A percentile compares a stretch with the other conserved stretches of the same genome.
These are phyloP conservation scores for Dalbergia oliveri DNA, from an alignment of 306 rosid genomes.

Conservation along the genomic window DNA sequence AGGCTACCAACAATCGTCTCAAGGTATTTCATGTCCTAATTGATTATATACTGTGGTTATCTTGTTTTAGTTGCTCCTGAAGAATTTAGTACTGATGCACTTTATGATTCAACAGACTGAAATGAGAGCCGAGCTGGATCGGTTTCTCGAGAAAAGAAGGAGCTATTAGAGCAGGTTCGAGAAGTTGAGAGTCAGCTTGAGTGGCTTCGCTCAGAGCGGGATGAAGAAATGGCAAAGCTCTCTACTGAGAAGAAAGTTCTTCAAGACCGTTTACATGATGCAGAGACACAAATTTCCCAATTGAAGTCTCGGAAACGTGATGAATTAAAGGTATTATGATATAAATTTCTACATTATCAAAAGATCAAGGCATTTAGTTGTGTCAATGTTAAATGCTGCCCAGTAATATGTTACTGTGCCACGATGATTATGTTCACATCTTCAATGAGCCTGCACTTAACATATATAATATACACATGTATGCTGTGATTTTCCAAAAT, in stretches of 20 bases:
- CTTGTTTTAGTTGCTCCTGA: constrained; percentile 50
- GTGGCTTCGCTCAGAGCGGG: constrained; percentile 97
- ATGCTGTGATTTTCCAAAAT: no score
- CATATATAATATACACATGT: no score
- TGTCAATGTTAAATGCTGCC: constrained; percentile 34
- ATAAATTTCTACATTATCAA: constrained; percentile 17
- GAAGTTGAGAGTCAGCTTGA: constrained; percentile 98
- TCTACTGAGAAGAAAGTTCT: constrained; percentile 86
- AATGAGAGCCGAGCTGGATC: constrained; percentile 86
- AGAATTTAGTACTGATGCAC: constrained; percentile 58
- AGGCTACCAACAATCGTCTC: constrained; percentile 74
- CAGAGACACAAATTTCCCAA: constrained; percentile 85
- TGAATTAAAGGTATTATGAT: constrained; percentile 79
- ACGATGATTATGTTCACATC: constrained; percentile 25
- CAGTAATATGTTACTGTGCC: background rate
- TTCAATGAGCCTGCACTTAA: constrained; percentile 14
- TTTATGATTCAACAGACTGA: constrained; percentile 84
- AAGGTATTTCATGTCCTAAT: constrained; percentile 79
- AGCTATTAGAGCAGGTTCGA: constrained; percentile 78
- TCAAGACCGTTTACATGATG: constrained; percentile 93
- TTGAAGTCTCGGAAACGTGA: constrained; percentile 96
- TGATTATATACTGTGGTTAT: constrained; percentile 58
- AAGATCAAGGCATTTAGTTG: background rate
- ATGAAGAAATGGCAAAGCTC: constrained; percentile 78
- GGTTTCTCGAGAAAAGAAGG: constrained; percentile 89